phyloP scores from a whole-genome alignment of 1,139 yeast genomes.

The Sugiyamaella novakii region DNA sequence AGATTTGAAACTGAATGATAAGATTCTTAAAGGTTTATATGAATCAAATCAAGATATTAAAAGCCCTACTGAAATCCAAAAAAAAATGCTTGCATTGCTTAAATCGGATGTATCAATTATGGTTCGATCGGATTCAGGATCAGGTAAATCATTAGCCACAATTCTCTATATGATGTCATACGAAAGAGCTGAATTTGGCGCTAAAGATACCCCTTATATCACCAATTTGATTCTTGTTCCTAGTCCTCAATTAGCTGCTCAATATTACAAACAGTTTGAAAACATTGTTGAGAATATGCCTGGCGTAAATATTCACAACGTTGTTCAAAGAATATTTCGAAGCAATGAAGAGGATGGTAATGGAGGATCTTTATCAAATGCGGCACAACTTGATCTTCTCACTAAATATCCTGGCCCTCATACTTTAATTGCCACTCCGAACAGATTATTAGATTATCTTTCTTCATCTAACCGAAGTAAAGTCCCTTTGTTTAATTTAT shows the following conservation, averaged over 20 bases:
- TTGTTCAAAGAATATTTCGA: constrained; percentile 61
- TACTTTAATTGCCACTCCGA: constrained; percentile 82
- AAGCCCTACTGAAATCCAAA: constrained; percentile 38
- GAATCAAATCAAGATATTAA: constrained; percentile 24
- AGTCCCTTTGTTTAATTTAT: constrained; percentile 29
- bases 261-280: constrained; percentile 52
- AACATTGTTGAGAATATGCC: constrained; percentile 46
- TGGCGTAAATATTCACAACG: constrained; percentile 49
- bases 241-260: constrained; percentile 78
- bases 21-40: constrained; percentile 21
- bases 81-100: constrained; percentile 37
- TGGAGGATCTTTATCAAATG: constrained; percentile 23
- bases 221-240: constrained; percentile 65
- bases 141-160: constrained; percentile 38
- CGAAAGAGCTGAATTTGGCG: constrained; percentile 6
- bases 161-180: constrained; percentile 31
- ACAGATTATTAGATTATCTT: constrained; percentile 77
- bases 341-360: constrained; percentile 77
- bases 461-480: constrained; percentile 25
- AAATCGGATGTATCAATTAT: constrained; percentile 37
- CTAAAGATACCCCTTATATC: constrained; percentile 21
- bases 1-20: constrained; percentile 27
- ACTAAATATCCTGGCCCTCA: constrained; percentile 74
- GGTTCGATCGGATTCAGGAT: constrained; percentile 35
- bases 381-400: constrained; percentile 59